These are phyloP conservation scores for Aspergillus clavatus DNA, from an alignment of 2,329 filamentous ascomycete genomes.

Conservation along the genomic window DNA sequence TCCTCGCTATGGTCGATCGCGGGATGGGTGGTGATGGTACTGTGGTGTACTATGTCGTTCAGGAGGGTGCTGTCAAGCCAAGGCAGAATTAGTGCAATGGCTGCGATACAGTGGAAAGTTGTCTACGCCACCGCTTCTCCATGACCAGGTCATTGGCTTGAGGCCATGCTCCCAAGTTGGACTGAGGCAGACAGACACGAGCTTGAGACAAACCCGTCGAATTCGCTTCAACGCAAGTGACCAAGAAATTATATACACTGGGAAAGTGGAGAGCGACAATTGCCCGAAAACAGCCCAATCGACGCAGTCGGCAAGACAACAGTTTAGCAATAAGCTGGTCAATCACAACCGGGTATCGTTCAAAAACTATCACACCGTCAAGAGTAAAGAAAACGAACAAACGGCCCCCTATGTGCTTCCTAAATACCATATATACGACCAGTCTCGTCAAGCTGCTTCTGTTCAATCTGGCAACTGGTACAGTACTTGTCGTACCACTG, in stretches of 20 bases:
- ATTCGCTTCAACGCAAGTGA: neutral
- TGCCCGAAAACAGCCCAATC: constrained; percentile 1
- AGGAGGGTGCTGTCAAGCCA: constrained; percentile 61
- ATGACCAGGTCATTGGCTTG: neutral
- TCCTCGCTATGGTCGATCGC: constrained; percentile 54
- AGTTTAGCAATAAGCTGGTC: constrained; percentile 9
- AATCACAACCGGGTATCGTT: constrained; percentile 29
- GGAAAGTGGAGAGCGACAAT: neutral
- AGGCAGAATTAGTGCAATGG: constrained; percentile 50
- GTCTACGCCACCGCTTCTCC: neutral
- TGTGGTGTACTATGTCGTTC: constrained; percentile 61
- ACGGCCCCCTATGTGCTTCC: neutral
- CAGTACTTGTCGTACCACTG: constrained; percentile 60
- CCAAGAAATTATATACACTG: constrained; percentile 9
- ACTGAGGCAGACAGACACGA: no score
- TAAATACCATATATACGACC: constrained; percentile 18
- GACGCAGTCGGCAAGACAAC: constrained; percentile 6
- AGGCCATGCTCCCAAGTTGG: neutral
- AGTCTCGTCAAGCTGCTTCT: constrained; percentile 25
- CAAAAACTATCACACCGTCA: constrained; percentile 10
- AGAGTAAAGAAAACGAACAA: constrained; percentile 9
- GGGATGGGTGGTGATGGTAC: constrained; percentile 53
- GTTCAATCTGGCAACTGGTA: constrained; percentile 52
- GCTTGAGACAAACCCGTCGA: neutral
- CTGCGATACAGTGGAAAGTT: neutral